These are phyloP conservation scores for Boletus coccyginus DNA, from an alignment of 768 basidiomycete genomes.

Conservation along the genomic window DNA sequence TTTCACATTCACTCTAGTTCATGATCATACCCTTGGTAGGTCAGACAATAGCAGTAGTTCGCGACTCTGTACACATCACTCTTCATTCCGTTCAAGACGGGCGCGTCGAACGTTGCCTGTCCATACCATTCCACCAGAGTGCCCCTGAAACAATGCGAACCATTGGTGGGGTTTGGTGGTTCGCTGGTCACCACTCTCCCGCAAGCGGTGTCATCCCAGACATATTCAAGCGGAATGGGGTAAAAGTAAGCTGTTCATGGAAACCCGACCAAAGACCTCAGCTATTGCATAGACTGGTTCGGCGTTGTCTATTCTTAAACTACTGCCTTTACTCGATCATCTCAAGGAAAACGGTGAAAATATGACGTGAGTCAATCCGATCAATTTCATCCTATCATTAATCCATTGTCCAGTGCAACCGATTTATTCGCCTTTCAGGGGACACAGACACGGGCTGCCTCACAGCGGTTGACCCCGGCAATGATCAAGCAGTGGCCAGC, in stretches of 20 bases:
- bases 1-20: not conserved
- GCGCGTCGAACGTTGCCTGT: conserved; percentile 46
- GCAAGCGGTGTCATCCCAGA: conserved; percentile 57
- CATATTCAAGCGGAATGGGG: conserved; percentile 65
- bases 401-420: conserved; percentile 51
- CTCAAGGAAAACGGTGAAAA: conserved; percentile 66
- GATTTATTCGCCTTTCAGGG: conserved; percentile 83
- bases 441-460: conserved; percentile 48
- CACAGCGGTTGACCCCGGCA: conserved; percentile 49
- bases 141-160: conserved; percentile 15
- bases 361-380: conserved; percentile 50
- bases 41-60: conserved; percentile 68
- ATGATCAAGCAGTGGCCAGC: conserved; percentile 70
- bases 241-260: conserved; percentile 48
- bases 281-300: conserved; percentile 62
- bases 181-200: conserved; percentile 45
- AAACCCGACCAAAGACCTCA: not conserved
- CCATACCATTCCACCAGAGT: conserved; percentile 27
- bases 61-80: conserved; percentile 64
- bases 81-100: conserved; percentile 83
- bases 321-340: conserved; percentile 68
- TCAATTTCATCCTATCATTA: conserved; percentile 6
- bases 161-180: conserved; percentile 73
- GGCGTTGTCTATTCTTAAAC: conserved; percentile 65
- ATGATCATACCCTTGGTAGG: conserved; percentile 35